A percentile compares a stretch with the other conserved stretches of the same genome.
Conservation (phyloP, 73 alveolate genomes). For the Urostyla sp. region DNA sequence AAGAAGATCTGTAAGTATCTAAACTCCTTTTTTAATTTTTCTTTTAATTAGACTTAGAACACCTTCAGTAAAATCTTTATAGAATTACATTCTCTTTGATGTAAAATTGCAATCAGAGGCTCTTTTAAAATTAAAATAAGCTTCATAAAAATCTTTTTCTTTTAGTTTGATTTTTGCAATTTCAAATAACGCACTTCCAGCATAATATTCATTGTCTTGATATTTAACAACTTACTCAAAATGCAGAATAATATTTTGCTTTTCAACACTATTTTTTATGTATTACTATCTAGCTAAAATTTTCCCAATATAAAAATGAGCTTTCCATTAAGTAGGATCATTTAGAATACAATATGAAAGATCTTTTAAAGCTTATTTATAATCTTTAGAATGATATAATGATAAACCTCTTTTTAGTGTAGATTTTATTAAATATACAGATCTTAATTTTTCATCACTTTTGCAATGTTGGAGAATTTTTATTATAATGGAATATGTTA, state of each 20-base stretch:
- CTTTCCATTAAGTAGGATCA: slow-evolving; percentile 68
- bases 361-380: slow-evolving; percentile 64
- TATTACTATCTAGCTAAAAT: slow-evolving; percentile 49
- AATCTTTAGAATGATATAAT: slow-evolving; percentile 46
- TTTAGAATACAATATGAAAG: slow-evolving; percentile 55
- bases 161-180: slow-evolving; percentile 80
- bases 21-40: slow-evolving; percentile 81
- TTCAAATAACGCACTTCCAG: slow-evolving; percentile 81
- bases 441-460: too few species aligned
- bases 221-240: slow-evolving; percentile 82
- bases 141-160: slow-evolving; percentile 88
- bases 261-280: background rate
- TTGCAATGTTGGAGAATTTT: too few species aligned
- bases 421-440: too few species aligned
- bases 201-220: slow-evolving; percentile 46
- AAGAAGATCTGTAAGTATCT: slow-evolving; percentile 66
- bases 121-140: slow-evolving; percentile 76
- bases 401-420: slow-evolving; percentile 81
- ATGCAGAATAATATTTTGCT: slow-evolving; percentile 75
- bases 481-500: too few species aligned
- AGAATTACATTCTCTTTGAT: slow-evolving; percentile 66
- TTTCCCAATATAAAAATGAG: slow-evolving; percentile 79
- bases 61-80: slow-evolving; percentile 79
- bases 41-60: slow-evolving; percentile 80
- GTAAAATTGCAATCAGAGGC: slow-evolving; percentile 67